Conservation (phyloP, 768 basidiomycete species). For the Cystobasidium onofrii region DNA sequence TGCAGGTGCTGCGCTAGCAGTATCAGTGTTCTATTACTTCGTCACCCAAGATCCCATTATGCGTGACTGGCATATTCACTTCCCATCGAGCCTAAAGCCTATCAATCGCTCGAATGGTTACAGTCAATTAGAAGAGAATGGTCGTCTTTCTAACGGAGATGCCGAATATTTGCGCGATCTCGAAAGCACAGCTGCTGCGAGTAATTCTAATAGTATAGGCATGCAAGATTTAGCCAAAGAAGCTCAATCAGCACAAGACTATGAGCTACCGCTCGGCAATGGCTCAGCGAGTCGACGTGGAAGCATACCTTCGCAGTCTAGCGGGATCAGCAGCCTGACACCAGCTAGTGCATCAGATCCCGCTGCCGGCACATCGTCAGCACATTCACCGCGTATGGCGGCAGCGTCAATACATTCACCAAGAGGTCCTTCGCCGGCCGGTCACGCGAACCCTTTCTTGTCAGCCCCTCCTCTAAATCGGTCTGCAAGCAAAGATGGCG, state of each 20-base stretch:
- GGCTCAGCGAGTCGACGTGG: background rate
- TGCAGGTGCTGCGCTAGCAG: conserved; percentile 81
- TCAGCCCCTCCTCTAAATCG: background rate
- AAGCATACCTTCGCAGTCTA: background rate
- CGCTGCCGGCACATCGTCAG: background rate
- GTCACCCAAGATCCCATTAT: conserved; percentile 22
- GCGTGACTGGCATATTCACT: conserved; percentile 26
- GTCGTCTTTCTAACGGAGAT: background rate
- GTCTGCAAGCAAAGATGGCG: conserved; percentile 4
- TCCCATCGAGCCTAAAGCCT: background rate
- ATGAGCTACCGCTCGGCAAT: background rate
- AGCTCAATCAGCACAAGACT: conserved; percentile 4
- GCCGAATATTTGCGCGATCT: background rate
- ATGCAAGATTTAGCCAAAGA: conserved; percentile 5
- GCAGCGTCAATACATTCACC: background rate
- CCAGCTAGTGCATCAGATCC: background rate
- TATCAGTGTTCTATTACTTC: conserved; percentile 60
- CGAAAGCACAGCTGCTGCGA: background rate
- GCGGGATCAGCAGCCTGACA: background rate
- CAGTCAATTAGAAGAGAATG: background rate
- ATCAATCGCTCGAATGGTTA: background rate
- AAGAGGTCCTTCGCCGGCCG: background rate
- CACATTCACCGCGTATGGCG: conserved; percentile 3
- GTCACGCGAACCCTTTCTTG: conserved; percentile 2
- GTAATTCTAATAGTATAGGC: background rate